A percentile compares a stretch with the other conserved stretches of the same genome.
These are phyloP conservation scores for Botrytis galanthina DNA, from an alignment of 2,329 filamentous ascomycete species.

Conservation along the genomic window DNA sequence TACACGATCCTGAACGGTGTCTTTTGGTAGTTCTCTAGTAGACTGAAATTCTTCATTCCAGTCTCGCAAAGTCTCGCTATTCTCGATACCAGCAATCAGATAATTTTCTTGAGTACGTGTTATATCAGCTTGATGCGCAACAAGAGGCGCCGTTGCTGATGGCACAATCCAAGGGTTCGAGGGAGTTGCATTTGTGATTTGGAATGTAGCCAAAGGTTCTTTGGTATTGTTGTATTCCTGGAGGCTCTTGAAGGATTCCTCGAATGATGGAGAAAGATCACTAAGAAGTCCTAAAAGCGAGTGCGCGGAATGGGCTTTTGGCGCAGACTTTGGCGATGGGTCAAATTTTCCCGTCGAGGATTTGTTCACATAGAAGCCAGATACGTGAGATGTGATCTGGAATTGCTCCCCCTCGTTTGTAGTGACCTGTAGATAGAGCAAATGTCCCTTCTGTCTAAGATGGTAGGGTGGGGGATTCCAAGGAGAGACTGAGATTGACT, in stretches of 20 bases:
- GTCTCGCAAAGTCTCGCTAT: conserved; percentile 88
- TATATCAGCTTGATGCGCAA: conserved; percentile 75
- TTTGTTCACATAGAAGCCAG: conserved; percentile 96
- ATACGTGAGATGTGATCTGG: conserved; percentile 89
- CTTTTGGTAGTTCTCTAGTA: conserved; percentile 88
- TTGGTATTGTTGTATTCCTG: conserved; percentile 82
- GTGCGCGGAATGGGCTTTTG: conserved; percentile 77
- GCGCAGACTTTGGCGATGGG: conserved; percentile 73
- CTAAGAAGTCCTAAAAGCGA: conserved; percentile 80
- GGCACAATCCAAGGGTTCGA: conserved; percentile 90
- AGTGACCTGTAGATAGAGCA: conserved; percentile 84
- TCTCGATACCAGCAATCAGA: conserved; percentile 85
- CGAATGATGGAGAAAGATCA: conserved; percentile 80
- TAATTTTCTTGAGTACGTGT: conserved; percentile 92
- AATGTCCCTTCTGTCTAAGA: conserved; percentile 84
- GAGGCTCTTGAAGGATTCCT: conserved; percentile 69
- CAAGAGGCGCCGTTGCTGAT: conserved; percentile 59
- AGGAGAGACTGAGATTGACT: conserved; percentile 80
- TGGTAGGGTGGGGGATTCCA: conserved; percentile 97
- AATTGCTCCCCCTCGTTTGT: conserved; percentile 94
- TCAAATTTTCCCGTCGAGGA: conserved; percentile 95
- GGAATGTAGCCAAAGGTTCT: conserved; percentile 89
- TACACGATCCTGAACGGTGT: conserved; percentile 90
- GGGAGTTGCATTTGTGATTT: conserved; percentile 92
- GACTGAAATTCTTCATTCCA: conserved; percentile 99